phyloP scores from a whole-genome alignment of 257 asterid species.

The Przewalskia tangutica region DNA sequence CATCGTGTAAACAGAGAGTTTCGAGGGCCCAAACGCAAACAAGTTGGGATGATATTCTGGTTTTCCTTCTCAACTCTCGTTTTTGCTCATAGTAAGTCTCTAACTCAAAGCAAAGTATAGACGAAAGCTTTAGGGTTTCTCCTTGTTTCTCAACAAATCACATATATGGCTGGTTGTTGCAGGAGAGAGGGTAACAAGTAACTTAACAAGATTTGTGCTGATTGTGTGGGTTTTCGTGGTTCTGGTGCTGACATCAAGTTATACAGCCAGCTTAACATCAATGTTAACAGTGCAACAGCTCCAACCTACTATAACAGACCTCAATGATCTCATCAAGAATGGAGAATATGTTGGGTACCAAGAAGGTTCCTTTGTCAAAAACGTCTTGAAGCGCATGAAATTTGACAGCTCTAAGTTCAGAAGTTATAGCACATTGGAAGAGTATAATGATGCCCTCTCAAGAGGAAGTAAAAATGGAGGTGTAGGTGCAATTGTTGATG shows the following conservation, averaged over 20 bases:
- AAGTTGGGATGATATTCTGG: conserved; percentile 32
- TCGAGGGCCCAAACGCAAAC: conserved; percentile 31
- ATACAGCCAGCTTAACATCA: conserved; percentile 42
- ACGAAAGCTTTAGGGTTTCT: background rate
- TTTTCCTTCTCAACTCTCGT: conserved; percentile 36
- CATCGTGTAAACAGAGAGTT: conserved; percentile 27
- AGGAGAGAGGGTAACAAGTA: conserved; percentile 33
- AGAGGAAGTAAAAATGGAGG: conserved; percentile 27
- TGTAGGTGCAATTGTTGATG: conserved; percentile 37
- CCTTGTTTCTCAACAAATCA: background rate
- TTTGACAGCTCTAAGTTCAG: conserved; percentile 26
- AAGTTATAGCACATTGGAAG: conserved; percentile 11
- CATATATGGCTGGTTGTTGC: background rate
- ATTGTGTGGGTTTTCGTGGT: conserved; percentile 42
- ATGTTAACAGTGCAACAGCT: conserved; percentile 32
- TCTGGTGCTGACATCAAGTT: conserved; percentile 37
- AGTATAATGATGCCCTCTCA: conserved; percentile 18
- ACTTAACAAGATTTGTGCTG: conserved; percentile 28
- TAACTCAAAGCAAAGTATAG: background rate
- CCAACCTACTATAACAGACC: conserved; percentile 23
- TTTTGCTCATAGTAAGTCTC: conserved; percentile 29
- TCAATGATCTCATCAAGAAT: conserved; percentile 21
- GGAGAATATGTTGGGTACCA: conserved; percentile 34
- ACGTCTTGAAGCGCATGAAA: conserved; percentile 13
- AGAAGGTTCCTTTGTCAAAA: conserved; percentile 38